These are phyloP conservation scores for Caryopteris hybrid DNA, from an alignment of 305 asterid species.

Conservation along the genomic window DNA sequence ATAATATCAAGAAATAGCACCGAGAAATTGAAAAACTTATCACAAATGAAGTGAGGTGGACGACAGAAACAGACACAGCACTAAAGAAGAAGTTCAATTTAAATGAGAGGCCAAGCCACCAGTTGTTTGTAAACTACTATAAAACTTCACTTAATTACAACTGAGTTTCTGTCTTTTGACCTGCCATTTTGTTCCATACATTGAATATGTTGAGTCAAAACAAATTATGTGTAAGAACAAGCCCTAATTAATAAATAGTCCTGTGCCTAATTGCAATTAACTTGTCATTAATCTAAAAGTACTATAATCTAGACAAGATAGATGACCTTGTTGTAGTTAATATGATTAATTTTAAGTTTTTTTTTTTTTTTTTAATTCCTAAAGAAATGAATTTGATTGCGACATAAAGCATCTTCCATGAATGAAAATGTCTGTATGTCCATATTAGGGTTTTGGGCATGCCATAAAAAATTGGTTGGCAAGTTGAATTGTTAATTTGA, in stretches of 20 bases:
- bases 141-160: neutral
- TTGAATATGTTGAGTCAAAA: constrained; percentile 29
- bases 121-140: neutral
- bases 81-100: constrained; percentile 6
- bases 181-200: constrained; percentile 33
- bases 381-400: too few species aligned
- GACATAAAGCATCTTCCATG: constrained; percentile 25
- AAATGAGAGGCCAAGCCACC: neutral
- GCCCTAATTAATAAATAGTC: constrained; percentile 10
- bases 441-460: constrained; percentile 11
- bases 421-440: constrained; percentile 4
- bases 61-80: constrained; percentile 40
- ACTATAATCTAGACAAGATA: neutral
- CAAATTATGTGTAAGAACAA: constrained; percentile 21
- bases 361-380: too few species aligned
- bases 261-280: neutral
- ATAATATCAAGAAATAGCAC: constrained; percentile 25
- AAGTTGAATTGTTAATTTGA: constrained; percentile 11
- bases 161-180: constrained; percentile 6
- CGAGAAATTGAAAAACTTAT: constrained; percentile 42
- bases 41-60: constrained; percentile 38
- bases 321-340: neutral
- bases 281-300: neutral
- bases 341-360: too few species aligned
- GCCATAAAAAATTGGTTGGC: too few species aligned